Percentiles rank a stretch among this genome's conserved stretches.
Conservation (phyloP, 176 grass and related monocot genomes). For the Triticum aestivum region DNA sequence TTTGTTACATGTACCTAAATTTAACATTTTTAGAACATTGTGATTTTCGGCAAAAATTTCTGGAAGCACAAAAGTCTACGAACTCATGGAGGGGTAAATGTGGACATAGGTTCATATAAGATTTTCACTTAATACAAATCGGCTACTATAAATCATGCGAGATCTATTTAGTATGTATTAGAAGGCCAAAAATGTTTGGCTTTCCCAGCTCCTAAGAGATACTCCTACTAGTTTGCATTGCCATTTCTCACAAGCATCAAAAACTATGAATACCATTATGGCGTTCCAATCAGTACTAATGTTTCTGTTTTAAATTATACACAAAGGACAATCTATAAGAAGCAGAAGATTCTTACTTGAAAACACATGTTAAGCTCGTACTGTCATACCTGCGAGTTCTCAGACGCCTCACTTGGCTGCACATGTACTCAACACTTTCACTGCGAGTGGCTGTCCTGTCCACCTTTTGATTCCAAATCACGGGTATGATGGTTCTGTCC, state of each 20-base stretch:
- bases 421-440: conserved; percentile 11
- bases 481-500: not conserved
- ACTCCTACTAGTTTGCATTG: too few species aligned
- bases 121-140: not conserved
- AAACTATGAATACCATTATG: not conserved
- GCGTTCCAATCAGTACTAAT: not conserved
- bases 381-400: not conserved
- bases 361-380: not conserved
- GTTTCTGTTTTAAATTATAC: not conserved
- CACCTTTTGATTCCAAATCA: conserved; percentile 17
- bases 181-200: not conserved
- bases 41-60: not conserved
- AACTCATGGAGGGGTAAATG: not conserved
- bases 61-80: not conserved
- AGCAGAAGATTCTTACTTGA: not conserved
- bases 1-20: not conserved
- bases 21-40: not conserved
- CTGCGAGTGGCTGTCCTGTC: conserved; percentile 6
- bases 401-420: conserved; percentile 15
- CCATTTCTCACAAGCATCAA: not conserved
- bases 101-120: not conserved
- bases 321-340: not conserved
- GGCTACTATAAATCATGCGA: not conserved
- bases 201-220: not conserved
- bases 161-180: not conserved